Evolutionary conservation across 1,139 yeast species (phyloP), one percentile per base, ranked within the genome.

Genomic region (Hansenula sp.): DNA sequence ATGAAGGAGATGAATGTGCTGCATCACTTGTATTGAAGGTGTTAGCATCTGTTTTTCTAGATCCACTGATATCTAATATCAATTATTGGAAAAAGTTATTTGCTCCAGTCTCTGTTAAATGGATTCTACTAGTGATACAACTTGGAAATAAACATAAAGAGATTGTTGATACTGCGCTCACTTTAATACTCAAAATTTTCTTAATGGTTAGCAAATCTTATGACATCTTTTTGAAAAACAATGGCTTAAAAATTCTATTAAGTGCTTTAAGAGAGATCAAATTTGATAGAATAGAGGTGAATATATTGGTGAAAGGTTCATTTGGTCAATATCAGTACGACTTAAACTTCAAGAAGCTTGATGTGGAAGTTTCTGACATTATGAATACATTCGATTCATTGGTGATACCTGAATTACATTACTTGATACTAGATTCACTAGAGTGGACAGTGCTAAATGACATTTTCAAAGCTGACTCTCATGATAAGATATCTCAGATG

Each of bases 91-190:
- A 71, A 51, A 75, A 73, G 47, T 65, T 82, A 34, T 70, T 80
- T 12, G 68, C 78, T 36, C 68, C 83, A 0, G 69, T 83, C 7
- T 75, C 86, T 1, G 69, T 79, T 4, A 83, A 82, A 55, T 80
- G 89, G 83, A 64, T 81, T 2, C 58, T 84, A n/a, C 60, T 82
- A 26, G 58, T 82, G 3, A 53, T 85, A 29, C 71, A 72, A 35
- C 65, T 66, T 37, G 54, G 63, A 1, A 48, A 48, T 18, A 38
- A 40, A 5, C 50, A 61, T 36, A 63, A 67, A 6, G 60, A 62
- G 12, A 73, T 76, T 6, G 72, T 76, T 1, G 62, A 66, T 28
- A 60, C 71, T 44, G 74, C 79, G 0, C 53, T 83, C 10, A 65
- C 72, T 17, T 57, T 84, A 11, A 57, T 84, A 18, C 62, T 79